A percentile compares a stretch with the other conserved stretches of the same genome.
These are phyloP conservation scores for Leptographium wingfieldii DNA, from an alignment of 2,329 filamentous ascomycete genomes.

Conservation along the genomic window DNA sequence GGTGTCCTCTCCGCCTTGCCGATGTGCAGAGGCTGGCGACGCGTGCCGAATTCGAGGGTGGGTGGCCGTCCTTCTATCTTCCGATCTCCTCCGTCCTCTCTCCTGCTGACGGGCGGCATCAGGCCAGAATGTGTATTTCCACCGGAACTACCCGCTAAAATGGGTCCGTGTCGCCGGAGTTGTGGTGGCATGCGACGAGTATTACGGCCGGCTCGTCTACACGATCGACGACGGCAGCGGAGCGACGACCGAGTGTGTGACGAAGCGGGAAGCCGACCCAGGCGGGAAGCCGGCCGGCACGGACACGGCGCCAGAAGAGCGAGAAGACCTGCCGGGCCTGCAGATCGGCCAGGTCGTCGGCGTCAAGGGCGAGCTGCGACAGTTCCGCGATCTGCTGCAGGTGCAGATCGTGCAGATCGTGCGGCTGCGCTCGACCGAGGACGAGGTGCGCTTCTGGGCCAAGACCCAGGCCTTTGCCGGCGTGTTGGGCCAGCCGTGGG, in stretches of 20 bases:
- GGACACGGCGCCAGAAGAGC: slow-evolving; percentile 7
- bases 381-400: slow-evolving; percentile 34
- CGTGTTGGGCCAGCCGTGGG: slow-evolving; percentile 41
- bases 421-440: slow-evolving; percentile 36
- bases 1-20: slow-evolving; percentile 41
- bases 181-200: slow-evolving; percentile 50
- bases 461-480: slow-evolving; percentile 38
- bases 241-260: slow-evolving; percentile 38
- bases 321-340: slow-evolving; percentile 11
- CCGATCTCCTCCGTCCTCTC: not conserved
- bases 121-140: slow-evolving; percentile 50
- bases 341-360: slow-evolving; percentile 41
- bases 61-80: not conserved
- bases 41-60: slow-evolving; percentile 42
- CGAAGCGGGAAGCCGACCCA: not conserved
- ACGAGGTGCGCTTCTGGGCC: slow-evolving; percentile 48
- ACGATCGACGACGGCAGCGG: slow-evolving; percentile 56
- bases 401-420: slow-evolving; percentile 38
- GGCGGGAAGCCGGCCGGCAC: not conserved
- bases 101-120: not conserved
- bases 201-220: slow-evolving; percentile 31
- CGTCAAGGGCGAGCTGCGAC: slow-evolving; percentile 38
- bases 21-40: slow-evolving; percentile 37
- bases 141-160: slow-evolving; percentile 62
- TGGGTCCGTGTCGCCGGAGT: slow-evolving; percentile 62